phyloP scores from a whole-genome alignment of 2,329 filamentous ascomycete species.

The Tolypocladium cylindrosporum region DNA sequence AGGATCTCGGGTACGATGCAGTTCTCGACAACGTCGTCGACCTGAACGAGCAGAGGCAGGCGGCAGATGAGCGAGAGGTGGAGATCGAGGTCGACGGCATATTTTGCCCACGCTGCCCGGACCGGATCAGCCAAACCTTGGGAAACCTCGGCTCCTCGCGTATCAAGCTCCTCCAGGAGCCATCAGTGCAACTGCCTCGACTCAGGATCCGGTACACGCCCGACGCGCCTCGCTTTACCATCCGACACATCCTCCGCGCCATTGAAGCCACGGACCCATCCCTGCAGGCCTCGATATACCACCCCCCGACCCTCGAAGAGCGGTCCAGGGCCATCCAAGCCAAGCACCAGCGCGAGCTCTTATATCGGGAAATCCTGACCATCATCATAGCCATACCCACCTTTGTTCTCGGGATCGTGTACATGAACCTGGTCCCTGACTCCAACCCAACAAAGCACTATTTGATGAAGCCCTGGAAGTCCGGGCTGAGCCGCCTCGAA shows the following conservation, averaged over 20 bases:
- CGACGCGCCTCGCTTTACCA: constrained; percentile 56
- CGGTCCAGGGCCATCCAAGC: constrained; percentile 63
- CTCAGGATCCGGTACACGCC: constrained; percentile 64
- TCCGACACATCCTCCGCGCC: constrained; percentile 60
- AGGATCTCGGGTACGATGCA: constrained; percentile 58
- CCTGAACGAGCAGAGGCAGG: constrained; percentile 30
- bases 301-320: constrained; percentile 76
- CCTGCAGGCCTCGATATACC: constrained; percentile 62
- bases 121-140: constrained; percentile 44
- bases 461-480: constrained; percentile 60
- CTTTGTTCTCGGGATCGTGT: constrained; percentile 80
- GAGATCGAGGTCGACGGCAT: constrained; percentile 61
- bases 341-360: constrained; percentile 57
- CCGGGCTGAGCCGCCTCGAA: constrained; percentile 65
- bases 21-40: constrained; percentile 40
- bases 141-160: constrained; percentile 36
- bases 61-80: constrained; percentile 39
- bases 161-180: constrained; percentile 42
- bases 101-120: constrained; percentile 64
- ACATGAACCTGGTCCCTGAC: constrained; percentile 68
- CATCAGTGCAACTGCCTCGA: constrained; percentile 54
- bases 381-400: constrained; percentile 66
- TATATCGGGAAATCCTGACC: constrained; percentile 62
- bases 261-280: constrained; percentile 57
- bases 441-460: constrained; percentile 49